Base-by-base conservation (phyloP, 306 rosid species). In the Cucumis hystrix region DNA sequence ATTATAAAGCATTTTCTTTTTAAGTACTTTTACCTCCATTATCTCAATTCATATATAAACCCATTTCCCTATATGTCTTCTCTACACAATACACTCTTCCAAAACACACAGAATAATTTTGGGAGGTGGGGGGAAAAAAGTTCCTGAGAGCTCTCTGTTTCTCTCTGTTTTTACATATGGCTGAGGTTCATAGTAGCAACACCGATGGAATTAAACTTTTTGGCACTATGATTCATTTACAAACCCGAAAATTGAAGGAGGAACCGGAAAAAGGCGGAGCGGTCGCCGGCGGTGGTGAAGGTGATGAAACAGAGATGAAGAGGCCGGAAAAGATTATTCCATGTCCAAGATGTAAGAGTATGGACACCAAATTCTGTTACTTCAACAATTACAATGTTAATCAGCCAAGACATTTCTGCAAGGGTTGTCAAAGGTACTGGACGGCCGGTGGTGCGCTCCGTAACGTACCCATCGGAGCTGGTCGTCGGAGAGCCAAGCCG, bases 371-470 rank as follows among this genome's bases (percentile, higher is more conserved):
- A 69, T 93, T 93, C 78, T 93, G 98, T 71, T 93, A 93, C 83
- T 93, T 93, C 86, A 93, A 93, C 57, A 93, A 93, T 75, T 93
- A 93, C 86, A 93, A 93, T 82, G 95, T 91, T 40, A 93, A 93
- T 75, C 98, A 93, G 81, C 98, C 98, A 4, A 85, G 98, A 43
- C 95, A 93, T 81, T 93, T 93, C 79, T 93, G 98, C 23, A 93
- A 93, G 83, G 84, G 88, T 5, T 93, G 98, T 49, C 94, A 93
- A 79, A 85, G 98, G 72, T 93, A 93, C 81, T 93, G 98, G 98
- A 93, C 98, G 0, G 95, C 93, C 4, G 98, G 98, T 2, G 98
- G 98, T 62, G 96, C 96, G 45, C 98, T 93, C 60, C 80, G 98
- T 1, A 91, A 93, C 79, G 95, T 93, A 0, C 95, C 96, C 0